Evolutionary conservation across 73 alveolate genomes (phyloP).

Genomic region (Stentor coeruleus): DNA sequence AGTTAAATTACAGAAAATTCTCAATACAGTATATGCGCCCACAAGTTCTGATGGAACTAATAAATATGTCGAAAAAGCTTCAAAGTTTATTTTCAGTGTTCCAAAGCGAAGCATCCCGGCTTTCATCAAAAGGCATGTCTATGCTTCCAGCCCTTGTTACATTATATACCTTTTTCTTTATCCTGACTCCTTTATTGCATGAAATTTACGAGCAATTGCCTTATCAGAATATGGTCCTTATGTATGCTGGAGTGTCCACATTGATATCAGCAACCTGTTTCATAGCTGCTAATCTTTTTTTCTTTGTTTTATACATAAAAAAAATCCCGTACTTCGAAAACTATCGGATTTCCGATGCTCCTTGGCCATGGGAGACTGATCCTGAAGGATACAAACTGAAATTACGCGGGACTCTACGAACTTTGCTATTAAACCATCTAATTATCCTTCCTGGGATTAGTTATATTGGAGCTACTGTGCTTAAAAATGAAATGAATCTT

Average conservation of each 20-base stretch:
- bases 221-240: background rate
- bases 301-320: conserved; percentile 27
- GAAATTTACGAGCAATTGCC: no score
- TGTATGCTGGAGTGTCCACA: background rate
- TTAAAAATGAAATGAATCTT: conserved; percentile 15
- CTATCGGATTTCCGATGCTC: conserved; percentile 46
- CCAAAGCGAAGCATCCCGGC: no score
- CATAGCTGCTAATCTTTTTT: background rate
- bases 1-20: no score
- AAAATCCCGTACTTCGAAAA: conserved; percentile 58
- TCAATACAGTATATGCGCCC: no score
- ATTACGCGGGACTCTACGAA: conserved; percentile 20
- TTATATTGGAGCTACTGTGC: background rate
- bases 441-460: conserved; percentile 6
- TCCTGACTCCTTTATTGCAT: no score
- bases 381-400: conserved; percentile 23
- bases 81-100: no score
- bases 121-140: no score
- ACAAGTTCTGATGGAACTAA: no score
- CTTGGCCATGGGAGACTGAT: conserved; percentile 73
- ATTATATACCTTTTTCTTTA: no score
- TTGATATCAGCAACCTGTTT: background rate
- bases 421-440: conserved; percentile 30
- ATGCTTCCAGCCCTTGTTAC: no score
- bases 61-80: no score